These are phyloP conservation scores for Eremothecium sinecaudum DNA, from an alignment of 1,139 yeast genomes.

Conservation along the genomic window DNA sequence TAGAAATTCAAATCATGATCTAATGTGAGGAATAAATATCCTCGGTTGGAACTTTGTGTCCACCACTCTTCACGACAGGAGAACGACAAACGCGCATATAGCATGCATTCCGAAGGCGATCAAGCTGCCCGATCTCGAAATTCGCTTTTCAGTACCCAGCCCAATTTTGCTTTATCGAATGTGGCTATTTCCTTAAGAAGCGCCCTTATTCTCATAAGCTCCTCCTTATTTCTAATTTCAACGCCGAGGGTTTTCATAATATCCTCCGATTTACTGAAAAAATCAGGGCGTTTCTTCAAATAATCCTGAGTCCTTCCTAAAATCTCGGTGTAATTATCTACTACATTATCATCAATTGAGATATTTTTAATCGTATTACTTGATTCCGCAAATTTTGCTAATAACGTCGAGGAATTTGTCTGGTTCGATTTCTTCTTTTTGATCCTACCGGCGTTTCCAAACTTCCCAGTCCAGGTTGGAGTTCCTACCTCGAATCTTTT, in stretches of 20 bases:
- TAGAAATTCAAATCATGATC: too few species aligned
- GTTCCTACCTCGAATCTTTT: constrained; percentile 62
- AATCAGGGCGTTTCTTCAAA: constrained; percentile 25
- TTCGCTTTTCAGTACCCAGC: constrained; percentile 61
- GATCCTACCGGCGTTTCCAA: constrained; percentile 70
- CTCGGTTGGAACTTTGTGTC: too few species aligned
- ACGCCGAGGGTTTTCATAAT: constrained; percentile 46
- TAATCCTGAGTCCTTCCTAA: constrained; percentile 2
- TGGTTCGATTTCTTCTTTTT: constrained; percentile 21
- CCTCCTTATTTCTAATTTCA: constrained; percentile 42
- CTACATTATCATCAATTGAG: constrained; percentile 1
- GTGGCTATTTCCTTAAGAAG: constrained; percentile 58
- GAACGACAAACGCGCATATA: too few species aligned
- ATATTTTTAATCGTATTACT: constrained; percentile 15
- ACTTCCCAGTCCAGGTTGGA: constrained; percentile 95
- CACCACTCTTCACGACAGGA: too few species aligned
- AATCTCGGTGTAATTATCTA: constrained; percentile 5
- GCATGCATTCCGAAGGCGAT: too few species aligned
- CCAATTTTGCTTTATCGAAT: constrained; percentile 50
- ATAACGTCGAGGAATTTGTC: constrained; percentile 20
- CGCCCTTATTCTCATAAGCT: constrained; percentile 55
- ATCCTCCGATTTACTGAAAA: constrained; percentile 47
- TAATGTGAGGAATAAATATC: too few species aligned
- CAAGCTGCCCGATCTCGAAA: constrained; percentile 13
- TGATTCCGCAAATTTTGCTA: constrained; percentile 18